Evolutionary conservation across 2,329 filamentous ascomycete species (phyloP), one percentile per base, ranked within the genome.

Genomic region (Diaporthe australafricana): DNA sequence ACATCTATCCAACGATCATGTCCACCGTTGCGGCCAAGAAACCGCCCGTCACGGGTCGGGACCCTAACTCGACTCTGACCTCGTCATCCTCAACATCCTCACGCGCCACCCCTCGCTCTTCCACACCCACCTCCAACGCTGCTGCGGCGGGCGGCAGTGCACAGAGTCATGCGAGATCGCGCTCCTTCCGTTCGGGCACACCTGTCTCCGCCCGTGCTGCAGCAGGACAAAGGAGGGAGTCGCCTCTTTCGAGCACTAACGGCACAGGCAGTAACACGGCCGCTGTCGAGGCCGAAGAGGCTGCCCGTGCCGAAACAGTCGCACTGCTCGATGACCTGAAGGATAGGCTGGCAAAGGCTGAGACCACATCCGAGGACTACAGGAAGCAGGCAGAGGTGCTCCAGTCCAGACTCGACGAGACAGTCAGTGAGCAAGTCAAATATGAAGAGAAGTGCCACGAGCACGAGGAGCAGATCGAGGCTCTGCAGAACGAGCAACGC

Each of bases 381-480:
- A 91, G 93, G 83, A 96, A 95, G 82, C 94, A 98, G 83, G 86
- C 91, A 69, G 93, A 96, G 72, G 92, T 97, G 56, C 84, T 98
- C 75, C 94, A 98, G 83, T 89, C 93, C 75, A 91, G 94, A 77
- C 88, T 98, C 9, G 95, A 98, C 79, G 96, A 98, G 76, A 90
- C 94, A 56, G 84, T 93, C 71, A 89, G 90, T 76, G 95, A 98
- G 81, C 95, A 98, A 78, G 90, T 90, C 68, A 94, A 93, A 83
- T 85, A 98, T 45, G 96, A 99, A 81, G 96, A 98, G 80, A 91
- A 90, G 75, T 87, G 93, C 56, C 95, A 98, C 80, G 95, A 98
- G 82, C 91, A 90, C 78, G 95, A 96, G 74, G 94, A 96, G 81
- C 91, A 92, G 78, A 89, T 96, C 72, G 95, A 98, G 81, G 86